Evolutionary conservation across 768 basidiomycete genomes (phyloP).

Genomic region (Chalciporus chontae): DNA sequence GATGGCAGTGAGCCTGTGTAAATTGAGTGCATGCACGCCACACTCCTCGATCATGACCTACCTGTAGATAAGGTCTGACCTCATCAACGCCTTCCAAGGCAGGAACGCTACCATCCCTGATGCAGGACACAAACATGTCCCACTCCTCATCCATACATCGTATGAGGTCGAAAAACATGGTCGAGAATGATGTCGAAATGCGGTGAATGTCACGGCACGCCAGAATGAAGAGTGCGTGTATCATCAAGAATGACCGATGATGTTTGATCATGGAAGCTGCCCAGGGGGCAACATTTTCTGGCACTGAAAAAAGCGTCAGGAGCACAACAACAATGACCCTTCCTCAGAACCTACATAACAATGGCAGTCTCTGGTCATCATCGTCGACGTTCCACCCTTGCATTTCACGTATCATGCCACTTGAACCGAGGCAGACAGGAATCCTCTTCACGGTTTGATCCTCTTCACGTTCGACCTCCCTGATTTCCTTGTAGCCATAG

Average conservation of each 20-base stretch:
- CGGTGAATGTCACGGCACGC: not conserved
- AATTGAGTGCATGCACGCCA: not conserved
- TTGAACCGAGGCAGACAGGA: not conserved
- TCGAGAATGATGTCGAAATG: conserved; percentile 5
- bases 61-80: conserved; percentile 14
- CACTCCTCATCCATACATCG: conserved; percentile 15
- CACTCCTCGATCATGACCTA: not conserved
- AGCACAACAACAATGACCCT: too few relatives aligned
- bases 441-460: conserved; percentile 8
- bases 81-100: conserved; percentile 5
- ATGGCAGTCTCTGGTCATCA: conserved; percentile 8
- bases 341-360: not conserved
- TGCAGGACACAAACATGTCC: conserved; percentile 14
- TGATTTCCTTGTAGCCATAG: conserved; percentile 2
- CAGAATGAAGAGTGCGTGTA: conserved; percentile 22
- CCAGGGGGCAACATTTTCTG: conserved; percentile 11
- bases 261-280: conserved; percentile 13
- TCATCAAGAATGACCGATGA: conserved; percentile 15
- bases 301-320: conserved; percentile 2
- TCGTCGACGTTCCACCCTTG: conserved; percentile 10
- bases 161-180: conserved; percentile 13
- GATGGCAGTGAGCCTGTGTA: conserved; percentile 7
- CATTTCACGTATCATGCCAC: not conserved
- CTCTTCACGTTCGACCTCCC: conserved; percentile 1
- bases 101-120: conserved; percentile 14